These are phyloP conservation scores for Beverwykella pulmonaria DNA, from an alignment of 495 filamentous ascomycete genomes.

Conservation along the genomic window DNA sequence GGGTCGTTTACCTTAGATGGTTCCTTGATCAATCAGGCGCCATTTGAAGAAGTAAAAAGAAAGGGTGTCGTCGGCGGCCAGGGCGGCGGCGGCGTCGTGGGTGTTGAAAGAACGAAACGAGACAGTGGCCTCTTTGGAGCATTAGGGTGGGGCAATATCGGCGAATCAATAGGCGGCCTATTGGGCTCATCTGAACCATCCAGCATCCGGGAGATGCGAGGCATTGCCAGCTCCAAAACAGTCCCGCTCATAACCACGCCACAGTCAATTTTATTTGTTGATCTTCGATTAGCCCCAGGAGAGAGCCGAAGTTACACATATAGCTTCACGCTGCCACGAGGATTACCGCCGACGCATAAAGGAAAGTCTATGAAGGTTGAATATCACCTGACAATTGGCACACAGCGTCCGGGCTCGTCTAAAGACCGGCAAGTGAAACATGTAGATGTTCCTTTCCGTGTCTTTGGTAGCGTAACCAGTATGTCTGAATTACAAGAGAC, in stretches of 20 bases:
- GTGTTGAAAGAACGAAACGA: slow-evolving; percentile 73
- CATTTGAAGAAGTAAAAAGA: slow-evolving; percentile 93
- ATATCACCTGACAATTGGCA: slow-evolving; percentile 90
- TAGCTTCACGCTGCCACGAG: slow-evolving; percentile 78
- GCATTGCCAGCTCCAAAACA: slow-evolving; percentile 73
- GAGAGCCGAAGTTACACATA: slow-evolving; percentile 88
- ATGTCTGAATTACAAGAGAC: slow-evolving; percentile 27
- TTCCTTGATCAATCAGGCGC: slow-evolving; percentile 82
- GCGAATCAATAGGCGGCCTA: slow-evolving; percentile 84
- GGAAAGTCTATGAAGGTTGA: slow-evolving; percentile 92
- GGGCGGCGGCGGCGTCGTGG: slow-evolving; percentile 75
- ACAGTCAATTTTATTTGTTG: slow-evolving; percentile 96
- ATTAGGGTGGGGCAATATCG: slow-evolving; percentile 85
- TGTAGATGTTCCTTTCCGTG: slow-evolving; percentile 93
- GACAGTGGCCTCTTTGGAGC: slow-evolving; percentile 79
- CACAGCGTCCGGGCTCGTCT: slow-evolving; percentile 76
- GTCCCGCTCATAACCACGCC: slow-evolving; percentile 90
- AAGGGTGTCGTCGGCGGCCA: slow-evolving; percentile 89
- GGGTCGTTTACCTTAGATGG: slow-evolving; percentile 91
- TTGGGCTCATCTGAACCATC: slow-evolving; percentile 83
- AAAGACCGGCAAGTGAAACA: slow-evolving; percentile 82
- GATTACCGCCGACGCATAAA: slow-evolving; percentile 84
- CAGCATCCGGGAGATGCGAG: slow-evolving; percentile 92
- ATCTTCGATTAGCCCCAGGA: slow-evolving; percentile 81
- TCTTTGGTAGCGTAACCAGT: slow-evolving; percentile 85